A percentile compares a stretch with the other conserved stretches of the same genome.
Evolutionary conservation across 1,284 basidiomycete species (phyloP).

Genomic region (Puccinia polysora): DNA sequence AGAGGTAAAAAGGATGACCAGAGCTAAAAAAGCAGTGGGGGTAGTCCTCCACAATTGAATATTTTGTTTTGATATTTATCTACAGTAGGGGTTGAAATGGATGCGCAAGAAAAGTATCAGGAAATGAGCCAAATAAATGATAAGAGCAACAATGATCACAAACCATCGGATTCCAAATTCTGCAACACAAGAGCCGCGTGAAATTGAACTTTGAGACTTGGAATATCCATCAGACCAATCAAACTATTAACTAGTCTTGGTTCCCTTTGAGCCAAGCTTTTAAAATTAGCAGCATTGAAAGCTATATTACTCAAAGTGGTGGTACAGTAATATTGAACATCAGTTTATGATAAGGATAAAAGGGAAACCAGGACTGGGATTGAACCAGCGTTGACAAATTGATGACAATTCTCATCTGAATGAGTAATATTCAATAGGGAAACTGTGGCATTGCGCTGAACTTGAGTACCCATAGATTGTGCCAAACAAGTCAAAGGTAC

Average conservation of each 20-base stretch:
- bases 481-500: no score
- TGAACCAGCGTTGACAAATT: constrained; percentile 95
- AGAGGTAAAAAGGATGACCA: no score
- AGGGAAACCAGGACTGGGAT: constrained; percentile 95
- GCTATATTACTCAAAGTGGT: constrained; percentile 97
- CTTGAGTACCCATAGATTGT: constrained; percentile 99
- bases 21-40: no score
- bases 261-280: constrained; percentile 91
- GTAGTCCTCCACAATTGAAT: no score
- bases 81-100: no score
- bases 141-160: constrained; percentile 52
- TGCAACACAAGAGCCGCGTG: constrained; percentile 92
- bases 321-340: constrained; percentile 99
- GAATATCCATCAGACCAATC: constrained; percentile 97
- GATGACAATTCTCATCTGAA: constrained; percentile 92
- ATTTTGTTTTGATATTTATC: no score
- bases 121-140: constrained; percentile 53
- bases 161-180: constrained; percentile 94
- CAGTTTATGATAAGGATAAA: constrained; percentile 92
- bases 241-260: no score
- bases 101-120: constrained; percentile 53
- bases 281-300: constrained; percentile 87
- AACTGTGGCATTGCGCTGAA: constrained; percentile 96
- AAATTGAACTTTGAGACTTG: constrained; percentile 95
- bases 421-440: constrained; percentile 99